These are phyloP conservation scores for Stachybotrys echinatus DNA, from an alignment of 2,329 filamentous ascomycete species.

Conservation along the genomic window DNA sequence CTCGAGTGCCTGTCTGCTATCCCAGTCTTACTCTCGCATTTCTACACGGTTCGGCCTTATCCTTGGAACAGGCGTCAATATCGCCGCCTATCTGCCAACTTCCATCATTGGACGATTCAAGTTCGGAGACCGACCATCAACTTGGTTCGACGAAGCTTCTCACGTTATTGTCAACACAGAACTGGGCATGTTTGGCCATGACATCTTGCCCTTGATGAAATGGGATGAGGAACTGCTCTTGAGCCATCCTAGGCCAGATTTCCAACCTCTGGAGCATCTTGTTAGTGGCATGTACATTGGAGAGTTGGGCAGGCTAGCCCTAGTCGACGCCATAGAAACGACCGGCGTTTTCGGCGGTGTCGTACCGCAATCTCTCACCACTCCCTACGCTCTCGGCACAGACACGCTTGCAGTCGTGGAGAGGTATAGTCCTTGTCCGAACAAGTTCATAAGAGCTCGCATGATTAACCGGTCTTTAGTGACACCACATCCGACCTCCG, in stretches of 20 bases:
- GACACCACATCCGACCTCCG: conserved; percentile 38
- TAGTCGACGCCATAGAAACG: conserved; percentile 53
- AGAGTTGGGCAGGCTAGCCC: conserved; percentile 54
- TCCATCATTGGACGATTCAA: conserved; percentile 48
- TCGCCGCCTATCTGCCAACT: conserved; percentile 59
- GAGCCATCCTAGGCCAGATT: conserved; percentile 49
- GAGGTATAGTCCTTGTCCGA: conserved; percentile 38
- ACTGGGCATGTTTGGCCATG: conserved; percentile 60
- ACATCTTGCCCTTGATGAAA: conserved; percentile 52
- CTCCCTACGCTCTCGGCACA: conserved; percentile 54
- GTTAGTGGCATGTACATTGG: conserved; percentile 63
- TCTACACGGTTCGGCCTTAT: conserved; percentile 60
- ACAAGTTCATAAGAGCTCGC: neutral
- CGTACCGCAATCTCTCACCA: conserved; percentile 46
- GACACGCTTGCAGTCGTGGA: conserved; percentile 55
- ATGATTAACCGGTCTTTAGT: conserved; percentile 25
- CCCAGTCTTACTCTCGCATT: conserved; percentile 54
- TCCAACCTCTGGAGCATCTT: conserved; percentile 58
- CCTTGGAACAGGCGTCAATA: conserved; percentile 62
- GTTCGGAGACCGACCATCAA: conserved; percentile 48
- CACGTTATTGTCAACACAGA: conserved; percentile 65
- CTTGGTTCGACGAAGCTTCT: conserved; percentile 53
- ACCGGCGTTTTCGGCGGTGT: conserved; percentile 51
- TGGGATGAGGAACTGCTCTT: conserved; percentile 54
- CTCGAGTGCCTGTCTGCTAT: conserved; percentile 60